Evolutionary conservation across 2,329 filamentous ascomycete species (phyloP).

Genomic region (Sordariomycetes sp.): DNA sequence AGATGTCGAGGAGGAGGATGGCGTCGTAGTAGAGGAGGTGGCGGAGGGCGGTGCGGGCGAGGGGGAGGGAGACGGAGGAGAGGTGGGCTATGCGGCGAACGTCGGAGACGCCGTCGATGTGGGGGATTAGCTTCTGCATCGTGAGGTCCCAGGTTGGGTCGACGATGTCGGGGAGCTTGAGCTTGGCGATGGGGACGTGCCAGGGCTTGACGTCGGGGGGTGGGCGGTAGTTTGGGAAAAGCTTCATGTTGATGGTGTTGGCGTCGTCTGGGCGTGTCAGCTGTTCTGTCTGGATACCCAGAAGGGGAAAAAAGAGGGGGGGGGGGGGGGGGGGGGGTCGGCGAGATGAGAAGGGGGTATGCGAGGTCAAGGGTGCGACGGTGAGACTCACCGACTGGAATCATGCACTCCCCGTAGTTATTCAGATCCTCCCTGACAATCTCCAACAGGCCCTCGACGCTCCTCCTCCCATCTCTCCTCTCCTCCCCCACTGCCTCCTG

Average conservation of each 20-base stretch:
- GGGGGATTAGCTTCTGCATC: conserved; percentile 63
- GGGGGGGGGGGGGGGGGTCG: not conserved
- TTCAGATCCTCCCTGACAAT: conserved; percentile 79
- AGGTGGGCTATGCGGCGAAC: conserved; percentile 75
- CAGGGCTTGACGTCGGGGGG: conserved; percentile 71
- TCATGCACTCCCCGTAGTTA: conserved; percentile 97
- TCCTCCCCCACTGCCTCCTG: conserved; percentile 35
- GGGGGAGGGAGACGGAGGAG: conserved; percentile 74
- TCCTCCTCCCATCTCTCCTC: conserved; percentile 21
- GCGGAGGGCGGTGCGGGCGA: conserved; percentile 75
- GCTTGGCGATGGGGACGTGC: conserved; percentile 76
- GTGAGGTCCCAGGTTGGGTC: conserved; percentile 64
- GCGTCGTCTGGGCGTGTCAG: conserved; percentile 52
- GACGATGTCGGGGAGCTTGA: conserved; percentile 50
- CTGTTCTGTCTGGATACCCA: not conserved
- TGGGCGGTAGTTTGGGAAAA: conserved; percentile 70
- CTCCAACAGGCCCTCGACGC: conserved; percentile 75
- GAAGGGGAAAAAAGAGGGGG: not conserved
- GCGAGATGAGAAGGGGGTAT: not conserved
- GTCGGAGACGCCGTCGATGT: conserved; percentile 85
- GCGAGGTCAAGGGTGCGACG: not conserved
- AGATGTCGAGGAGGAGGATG: conserved; percentile 81
- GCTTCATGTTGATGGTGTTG: conserved; percentile 92
- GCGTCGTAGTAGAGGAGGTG: conserved; percentile 92
- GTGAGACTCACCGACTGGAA: conserved; percentile 61